Base-by-base conservation (phyloP, 2,329 filamentous ascomycete genomes). In the Sclerotinia borealis region DNA sequence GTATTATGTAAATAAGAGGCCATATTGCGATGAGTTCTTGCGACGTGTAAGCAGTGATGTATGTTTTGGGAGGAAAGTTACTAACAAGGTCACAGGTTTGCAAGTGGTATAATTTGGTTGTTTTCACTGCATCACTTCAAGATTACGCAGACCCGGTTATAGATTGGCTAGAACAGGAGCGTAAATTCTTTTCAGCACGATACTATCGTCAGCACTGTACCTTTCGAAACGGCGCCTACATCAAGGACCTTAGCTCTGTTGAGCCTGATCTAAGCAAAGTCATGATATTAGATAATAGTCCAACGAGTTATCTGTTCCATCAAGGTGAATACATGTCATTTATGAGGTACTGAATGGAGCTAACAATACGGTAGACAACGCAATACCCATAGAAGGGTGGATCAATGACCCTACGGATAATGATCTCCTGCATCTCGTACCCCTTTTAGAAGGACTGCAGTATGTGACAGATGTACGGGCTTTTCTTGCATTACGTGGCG, bases 61-160 rank as follows among this genome's bases (percentile, higher is more conserved):
- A 9, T 22, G 10, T n/a, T 19, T 15, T 45, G 15, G 15, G 27
- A 34, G 10, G n/a, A 43, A n/a, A 34, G 19, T 13, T 64, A 63
- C 72, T 76, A 64, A 61, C 75, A 64, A 37, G 36, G 54, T 34
- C 47, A n/a, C 74, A 95, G 81, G 86, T 97, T 52, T 92, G 88
- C 81, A 96, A 96, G 79, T 99, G 95, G 95, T 99, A 96, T 79
- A 98, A 97, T 75, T 81, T 99, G 19, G 91, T 99, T 59, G 83
- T 98, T 52, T 99, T 99, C 76, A 99, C 95, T 11, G 95, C 95
- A 3, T 96, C 92, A 25, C 95, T 99, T 43, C 95, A 99, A 76
- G 95, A 99, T 76, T 99, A 99, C 73, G 95, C 95, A 63, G 95
- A 99, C 76, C 95, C 95, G 0, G 95, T 99, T 63, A 98, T 99